These are phyloP conservation scores for Poronia punctata DNA, from an alignment of 495 filamentous ascomycete genomes.

Conservation along the genomic window DNA sequence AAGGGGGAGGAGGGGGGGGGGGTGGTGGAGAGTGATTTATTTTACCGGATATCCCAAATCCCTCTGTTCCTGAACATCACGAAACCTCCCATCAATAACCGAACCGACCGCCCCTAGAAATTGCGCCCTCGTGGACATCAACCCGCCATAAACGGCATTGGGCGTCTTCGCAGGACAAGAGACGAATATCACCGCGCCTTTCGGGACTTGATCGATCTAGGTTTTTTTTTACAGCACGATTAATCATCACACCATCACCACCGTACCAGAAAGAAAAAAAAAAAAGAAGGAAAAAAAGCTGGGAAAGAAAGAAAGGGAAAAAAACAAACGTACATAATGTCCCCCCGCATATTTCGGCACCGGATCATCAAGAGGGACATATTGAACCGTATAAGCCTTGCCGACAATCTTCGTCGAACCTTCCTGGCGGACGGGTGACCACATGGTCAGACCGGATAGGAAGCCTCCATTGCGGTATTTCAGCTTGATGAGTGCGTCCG, in stretches of 20 bases:
- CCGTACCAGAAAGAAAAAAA: too few relatives aligned
- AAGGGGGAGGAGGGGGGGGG: background rate
- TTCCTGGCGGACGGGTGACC: constrained; percentile 46
- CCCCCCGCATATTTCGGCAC: constrained; percentile 35
- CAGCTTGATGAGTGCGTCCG: constrained; percentile 43
- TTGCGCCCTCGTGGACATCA: constrained; percentile 51
- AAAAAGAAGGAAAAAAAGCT: too few relatives aligned
- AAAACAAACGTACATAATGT: constrained; percentile 39
- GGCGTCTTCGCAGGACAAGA: constrained; percentile 44
- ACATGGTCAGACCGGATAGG: constrained; percentile 50
- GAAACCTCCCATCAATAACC: constrained; percentile 52
- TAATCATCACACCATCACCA: too few relatives aligned
- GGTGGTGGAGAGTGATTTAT: background rate
- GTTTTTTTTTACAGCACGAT: too few relatives aligned
- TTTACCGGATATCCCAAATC: constrained; percentile 41
- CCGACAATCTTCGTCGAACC: constrained; percentile 49
- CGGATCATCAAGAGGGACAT: constrained; percentile 39
- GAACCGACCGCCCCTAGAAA: constrained; percentile 37
- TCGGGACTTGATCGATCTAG: constrained; percentile 49
- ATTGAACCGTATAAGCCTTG: constrained; percentile 52
- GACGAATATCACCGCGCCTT: constrained; percentile 48
- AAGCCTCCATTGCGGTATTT: constrained; percentile 50
- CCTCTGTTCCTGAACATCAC: constrained; percentile 54
- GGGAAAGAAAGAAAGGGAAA: background rate
- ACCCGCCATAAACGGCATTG: constrained; percentile 53